Evolutionary conservation across 176 grass and related monocot species (phyloP).

Genomic region (Oryza punctata): DNA sequence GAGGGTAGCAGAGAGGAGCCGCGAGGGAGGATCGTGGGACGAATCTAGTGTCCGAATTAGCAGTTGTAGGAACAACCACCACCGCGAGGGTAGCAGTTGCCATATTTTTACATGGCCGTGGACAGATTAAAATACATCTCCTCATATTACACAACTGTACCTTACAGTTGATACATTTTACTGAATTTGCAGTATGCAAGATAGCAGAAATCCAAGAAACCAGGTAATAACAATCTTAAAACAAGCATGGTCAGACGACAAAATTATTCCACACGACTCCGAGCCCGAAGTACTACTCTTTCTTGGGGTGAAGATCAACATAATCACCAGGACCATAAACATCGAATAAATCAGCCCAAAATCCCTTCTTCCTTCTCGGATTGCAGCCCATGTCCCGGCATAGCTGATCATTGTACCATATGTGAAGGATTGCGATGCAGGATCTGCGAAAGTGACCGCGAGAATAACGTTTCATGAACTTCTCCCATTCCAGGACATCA

Average conservation of each 20-base stretch:
- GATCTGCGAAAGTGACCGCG: constrained; percentile 50
- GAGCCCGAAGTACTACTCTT: constrained; percentile 9
- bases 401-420: constrained; percentile 65
- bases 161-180: too few species aligned
- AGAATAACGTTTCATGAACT: constrained; percentile 60
- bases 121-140: too few species aligned
- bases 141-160: too few species aligned
- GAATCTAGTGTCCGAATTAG: too few species aligned
- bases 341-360: constrained; percentile 44
- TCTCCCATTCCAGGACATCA: constrained; percentile 57
- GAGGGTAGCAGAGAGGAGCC: too few species aligned
- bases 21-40: too few species aligned
- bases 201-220: too few species aligned
- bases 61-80: too few species aligned
- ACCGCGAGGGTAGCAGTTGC: too few species aligned
- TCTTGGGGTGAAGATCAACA: constrained; percentile 39
- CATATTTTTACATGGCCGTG: too few species aligned
- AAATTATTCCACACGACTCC: background rate
- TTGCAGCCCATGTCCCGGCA: constrained; percentile 67
- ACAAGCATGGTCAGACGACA: background rate
- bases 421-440: constrained; percentile 43
- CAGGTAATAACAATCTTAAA: background rate
- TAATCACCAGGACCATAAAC: constrained; percentile 55
- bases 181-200: too few species aligned
- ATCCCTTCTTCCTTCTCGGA: constrained; percentile 51